These are phyloP conservation scores for Orbilia ellipsospora DNA, from an alignment of 2,329 filamentous ascomycete genomes.

Conservation along the genomic window DNA sequence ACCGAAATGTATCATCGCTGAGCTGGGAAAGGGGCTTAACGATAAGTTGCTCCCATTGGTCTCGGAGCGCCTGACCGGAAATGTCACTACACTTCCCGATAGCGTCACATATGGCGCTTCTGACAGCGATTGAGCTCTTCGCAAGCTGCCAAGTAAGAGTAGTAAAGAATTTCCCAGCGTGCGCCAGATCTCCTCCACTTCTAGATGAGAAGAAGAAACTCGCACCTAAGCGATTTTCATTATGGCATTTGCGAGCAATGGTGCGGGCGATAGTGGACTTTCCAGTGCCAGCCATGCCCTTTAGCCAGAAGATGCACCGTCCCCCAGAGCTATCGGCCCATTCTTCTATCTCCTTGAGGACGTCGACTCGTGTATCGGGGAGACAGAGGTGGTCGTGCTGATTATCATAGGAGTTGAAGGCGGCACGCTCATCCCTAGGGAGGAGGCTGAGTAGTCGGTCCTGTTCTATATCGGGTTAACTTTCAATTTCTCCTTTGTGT, in stretches of 20 bases:
- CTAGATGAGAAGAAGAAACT: not conserved
- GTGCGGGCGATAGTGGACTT: constrained; percentile 28
- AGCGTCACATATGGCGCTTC: not conserved
- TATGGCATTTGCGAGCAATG: not conserved
- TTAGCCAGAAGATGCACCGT: constrained; percentile 61
- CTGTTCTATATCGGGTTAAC: too few species aligned
- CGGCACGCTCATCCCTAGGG: not conserved
- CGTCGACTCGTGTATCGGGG: not conserved
- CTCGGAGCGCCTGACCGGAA: not conserved
- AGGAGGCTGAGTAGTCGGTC: too few species aligned
- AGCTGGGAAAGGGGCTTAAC: not conserved
- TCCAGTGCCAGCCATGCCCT: constrained; percentile 61
- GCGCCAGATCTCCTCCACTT: not conserved
- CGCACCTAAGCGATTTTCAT: not conserved
- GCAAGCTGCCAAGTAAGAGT: not conserved
- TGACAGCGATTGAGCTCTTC: not conserved
- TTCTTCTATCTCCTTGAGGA: not conserved
- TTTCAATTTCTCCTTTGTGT: too few species aligned
- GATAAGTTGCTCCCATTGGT: not conserved
- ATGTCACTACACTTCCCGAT: not conserved
- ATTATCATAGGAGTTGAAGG: not conserved
- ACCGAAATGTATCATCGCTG: not conserved
- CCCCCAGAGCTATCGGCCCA: not conserved
- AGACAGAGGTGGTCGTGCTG: constrained; percentile 2
- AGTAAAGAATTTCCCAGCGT: not conserved